Evolutionary conservation across 163 green algal genomes (phyloP), one percentile per base, ranked within the genome.

Genomic region (Picocystis sp.): DNA sequence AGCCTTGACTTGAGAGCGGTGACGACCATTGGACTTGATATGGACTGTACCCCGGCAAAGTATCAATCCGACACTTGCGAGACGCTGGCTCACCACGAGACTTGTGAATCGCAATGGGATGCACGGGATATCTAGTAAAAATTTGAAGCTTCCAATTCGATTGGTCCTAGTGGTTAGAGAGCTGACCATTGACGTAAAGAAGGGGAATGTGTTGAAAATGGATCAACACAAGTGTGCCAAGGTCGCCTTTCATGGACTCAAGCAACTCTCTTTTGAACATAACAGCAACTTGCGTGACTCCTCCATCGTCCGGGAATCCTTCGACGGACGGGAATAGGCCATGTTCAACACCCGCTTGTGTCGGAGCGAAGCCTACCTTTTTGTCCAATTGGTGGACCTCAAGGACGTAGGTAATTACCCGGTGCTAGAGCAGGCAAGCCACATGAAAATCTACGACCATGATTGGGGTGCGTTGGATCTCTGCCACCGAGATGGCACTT

Each of bases 331-430:
- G 6, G 63, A 78, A 24, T 96, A 82, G 67, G 76, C 76, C 11
- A 77, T 90, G 51, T 85, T 96, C 41, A 88, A 98, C 81, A 98
- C 89, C 11, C 74, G 96, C 38, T 98, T 98, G 73, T 82, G 72
- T 35, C 65, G 96, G 49, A 85, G 81, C 2, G 89, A 63, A 63
- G 60, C 63, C 15, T 69, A 71, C 48, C 50, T 71, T 12, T 71
- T 71, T 23, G 52, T 53, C 8, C 53, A 87, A 61, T 66, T 92
- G 45, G 81, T 92, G 35, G 83, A 90, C 50, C 61, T 91, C 14
- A 81, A 82, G 51, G 73, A 73, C 22, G 17, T 33, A 2, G 14
- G 35, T 14, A 22, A 41, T 21, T 19, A 45, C n/a, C 23, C 12
- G 3, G 22, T 42, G 25, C 33, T 43, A 17, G 12, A 22, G 43